Evolutionary conservation across 805 yeast genomes (phyloP).

Genomic region (Sporopachydermia lactativora): DNA sequence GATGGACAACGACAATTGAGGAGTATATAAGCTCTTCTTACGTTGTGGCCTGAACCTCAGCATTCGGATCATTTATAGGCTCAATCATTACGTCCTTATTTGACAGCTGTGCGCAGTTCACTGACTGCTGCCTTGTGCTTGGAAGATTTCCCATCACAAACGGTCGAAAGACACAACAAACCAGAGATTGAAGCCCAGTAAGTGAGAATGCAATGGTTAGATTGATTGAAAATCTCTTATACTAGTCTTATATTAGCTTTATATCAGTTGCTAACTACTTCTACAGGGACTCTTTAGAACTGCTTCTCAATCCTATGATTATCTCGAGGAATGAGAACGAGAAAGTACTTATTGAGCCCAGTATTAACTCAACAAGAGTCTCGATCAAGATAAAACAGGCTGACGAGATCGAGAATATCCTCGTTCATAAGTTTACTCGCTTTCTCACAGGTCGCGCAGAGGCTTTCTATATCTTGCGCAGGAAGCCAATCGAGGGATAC

Average conservation of each 20-base stretch:
- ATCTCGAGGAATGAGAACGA: slow-evolving; percentile 91
- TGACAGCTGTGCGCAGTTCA: slow-evolving; percentile 86
- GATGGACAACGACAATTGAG: no score
- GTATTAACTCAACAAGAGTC: slow-evolving; percentile 83
- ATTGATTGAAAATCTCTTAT: no score
- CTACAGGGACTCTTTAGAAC: slow-evolving; percentile 61
- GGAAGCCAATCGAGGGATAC: slow-evolving; percentile 81
- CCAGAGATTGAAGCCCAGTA: slow-evolving; percentile 82
- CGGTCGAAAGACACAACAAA: slow-evolving; percentile 92
- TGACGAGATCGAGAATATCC: slow-evolving; percentile 89
- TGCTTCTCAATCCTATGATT: slow-evolving; percentile 75
- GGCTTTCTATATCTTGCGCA: slow-evolving; percentile 78
- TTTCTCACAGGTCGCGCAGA: slow-evolving; percentile 94
- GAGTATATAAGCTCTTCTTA: no score
- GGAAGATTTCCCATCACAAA: slow-evolving; percentile 88
- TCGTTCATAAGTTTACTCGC: slow-evolving; percentile 89
- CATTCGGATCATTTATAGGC: slow-evolving; percentile 36
- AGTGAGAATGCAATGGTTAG: no score
- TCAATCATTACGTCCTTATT: slow-evolving; percentile 91
- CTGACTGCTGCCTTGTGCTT: slow-evolving; percentile 87
- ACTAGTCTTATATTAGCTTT: no score
- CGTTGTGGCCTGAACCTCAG: no score
- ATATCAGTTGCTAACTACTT: no score
- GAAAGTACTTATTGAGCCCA: slow-evolving; percentile 82
- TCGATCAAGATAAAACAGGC: slow-evolving; percentile 92